Base-by-base conservation (phyloP, 1,284 basidiomycete species). In the Uromyces viciae-fabae region DNA sequence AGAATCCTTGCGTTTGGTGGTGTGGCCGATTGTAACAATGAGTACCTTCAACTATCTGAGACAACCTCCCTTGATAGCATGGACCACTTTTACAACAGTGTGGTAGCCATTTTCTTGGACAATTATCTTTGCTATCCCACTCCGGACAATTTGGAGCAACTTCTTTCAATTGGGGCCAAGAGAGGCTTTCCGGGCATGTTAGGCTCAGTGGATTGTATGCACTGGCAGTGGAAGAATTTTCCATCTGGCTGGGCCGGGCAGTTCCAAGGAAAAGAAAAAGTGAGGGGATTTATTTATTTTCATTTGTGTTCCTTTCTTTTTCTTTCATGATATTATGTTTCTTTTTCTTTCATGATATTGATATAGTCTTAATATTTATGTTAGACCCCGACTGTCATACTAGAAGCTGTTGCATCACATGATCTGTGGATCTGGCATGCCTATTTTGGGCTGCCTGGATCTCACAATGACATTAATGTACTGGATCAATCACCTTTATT, bases 121-220 rank as follows among this genome's bases (percentile, higher is more conserved):
- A 28, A 58, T 42, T 62, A 75, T 38, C 73, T 75, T 5, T 17
- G 71, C 1, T 3, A 52, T 17, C 46, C 52, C 17, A 54, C 5
- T 19, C n/a, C 19, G 15, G 17, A 73, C 0, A 17, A 73, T 25
- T 17, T 54, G 1, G 69, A 52, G 28, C 22, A 25, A 40, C 28
- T 73, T 0, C 40, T 73, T 1, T 17, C 22, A 0, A 54, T 36
- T 33, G 14, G 49, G 31, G 43, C 38, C 5, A 73, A 54, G 49
- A 40, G 73, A 40, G 73, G 73, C 25, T 75, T 60, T 33, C 74
- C 74, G 17, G 74, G 74, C 0, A 64, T 62, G 38, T 38, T 64
- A 22, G 60, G 58, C 3, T 64, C 58, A 11, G 0, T 76, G 7
- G 60, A 76, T 60, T 76, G 74, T 28, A 68, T 68, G 8, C 64